Evolutionary conservation across 1,284 basidiomycete species (phyloP).

Genomic region (Takashimella koratensis): DNA sequence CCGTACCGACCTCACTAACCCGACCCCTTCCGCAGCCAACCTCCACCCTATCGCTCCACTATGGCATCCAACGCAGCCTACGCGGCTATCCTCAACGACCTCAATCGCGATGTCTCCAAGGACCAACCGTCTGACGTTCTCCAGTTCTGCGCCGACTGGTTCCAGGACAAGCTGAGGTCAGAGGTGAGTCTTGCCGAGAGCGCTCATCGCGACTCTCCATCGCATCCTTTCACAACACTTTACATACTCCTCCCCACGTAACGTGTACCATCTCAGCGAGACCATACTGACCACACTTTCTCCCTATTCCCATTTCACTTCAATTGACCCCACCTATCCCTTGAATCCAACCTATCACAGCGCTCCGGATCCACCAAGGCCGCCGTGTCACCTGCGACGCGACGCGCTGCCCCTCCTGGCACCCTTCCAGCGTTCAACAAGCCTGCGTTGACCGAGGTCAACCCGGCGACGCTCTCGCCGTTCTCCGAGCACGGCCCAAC

Average conservation of each 20-base stretch:
- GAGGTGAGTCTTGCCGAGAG: conserved; percentile 48
- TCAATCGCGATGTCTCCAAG: conserved; percentile 78
- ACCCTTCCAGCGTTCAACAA: conserved; percentile 67
- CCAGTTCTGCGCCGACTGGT: conserved; percentile 96
- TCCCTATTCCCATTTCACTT: not conserved
- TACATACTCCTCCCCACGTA: not conserved
- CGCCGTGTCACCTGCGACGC: conserved; percentile 3
- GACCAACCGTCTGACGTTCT: conserved; percentile 83
- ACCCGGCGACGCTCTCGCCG: conserved; percentile 45
- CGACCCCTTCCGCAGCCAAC: not conserved
- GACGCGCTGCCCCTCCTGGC: conserved; percentile 63
- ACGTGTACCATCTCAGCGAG: no score
- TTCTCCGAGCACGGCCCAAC: conserved; percentile 46
- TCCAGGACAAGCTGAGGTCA: conserved; percentile 57
- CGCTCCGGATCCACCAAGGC: conserved; percentile 2
- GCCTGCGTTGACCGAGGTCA: conserved; percentile 55
- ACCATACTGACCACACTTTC: no score
- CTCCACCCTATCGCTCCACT: not conserved
- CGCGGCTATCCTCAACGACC: conserved; percentile 64
- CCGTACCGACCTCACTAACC: no score
- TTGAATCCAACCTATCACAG: not conserved
- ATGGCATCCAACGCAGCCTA: conserved; percentile 11
- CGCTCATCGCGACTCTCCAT: conserved; percentile 27
- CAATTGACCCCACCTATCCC: not conserved
- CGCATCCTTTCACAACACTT: not conserved